Base-by-base conservation (phyloP, 345 rosid species). In the Draba incana region DNA sequence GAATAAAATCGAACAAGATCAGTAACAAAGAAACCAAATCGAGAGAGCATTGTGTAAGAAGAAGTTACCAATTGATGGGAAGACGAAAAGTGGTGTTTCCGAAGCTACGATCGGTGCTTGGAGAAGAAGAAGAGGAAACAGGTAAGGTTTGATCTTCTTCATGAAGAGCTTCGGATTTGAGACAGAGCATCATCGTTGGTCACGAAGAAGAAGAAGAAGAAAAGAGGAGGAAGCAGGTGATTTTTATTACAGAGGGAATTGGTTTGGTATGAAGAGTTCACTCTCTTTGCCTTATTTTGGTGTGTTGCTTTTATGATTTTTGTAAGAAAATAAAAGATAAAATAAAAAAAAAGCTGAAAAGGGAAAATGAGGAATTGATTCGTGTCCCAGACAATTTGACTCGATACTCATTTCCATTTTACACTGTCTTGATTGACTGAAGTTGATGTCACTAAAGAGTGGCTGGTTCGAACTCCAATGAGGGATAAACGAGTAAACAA, bases 101-200 rank as follows among this genome's bases (percentile, higher is more conserved):
- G 33, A 45, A 12, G 75, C 57, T 78, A 63, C 61, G 74, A 71
- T 59, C 64, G 24, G 64, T 63, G 57, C 57, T 51, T 16, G 67
- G 75, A 69, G 77, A 69, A 70, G 75, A 57, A 9, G 79, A 62
- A 31, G 75, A 74, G 16, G 72, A 71, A 48, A 75, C 72, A 42
- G 75, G 69, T 35, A 30, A 58, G 35, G 73, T 72, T 28, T 48
- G 79, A 13, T 72, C 82, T 48, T 84, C 92, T 48, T 84, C 92
- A 35, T 77, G 85, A 16, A 81, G 76, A 61, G 82, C 79, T 78
- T 75, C 89, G 1, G 87, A 71, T 76, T 82, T 83, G 53, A 83
- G 73, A 71, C 92, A 84, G 70, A 84, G 81, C 92, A 86, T 86
- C 92, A 86, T 86, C 10, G 66, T 71, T 55, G 4, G 62, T 48